phyloP scores from a whole-genome alignment of 2,329 filamentous ascomycete genomes.

The Chaetothyriales sp. region DNA sequence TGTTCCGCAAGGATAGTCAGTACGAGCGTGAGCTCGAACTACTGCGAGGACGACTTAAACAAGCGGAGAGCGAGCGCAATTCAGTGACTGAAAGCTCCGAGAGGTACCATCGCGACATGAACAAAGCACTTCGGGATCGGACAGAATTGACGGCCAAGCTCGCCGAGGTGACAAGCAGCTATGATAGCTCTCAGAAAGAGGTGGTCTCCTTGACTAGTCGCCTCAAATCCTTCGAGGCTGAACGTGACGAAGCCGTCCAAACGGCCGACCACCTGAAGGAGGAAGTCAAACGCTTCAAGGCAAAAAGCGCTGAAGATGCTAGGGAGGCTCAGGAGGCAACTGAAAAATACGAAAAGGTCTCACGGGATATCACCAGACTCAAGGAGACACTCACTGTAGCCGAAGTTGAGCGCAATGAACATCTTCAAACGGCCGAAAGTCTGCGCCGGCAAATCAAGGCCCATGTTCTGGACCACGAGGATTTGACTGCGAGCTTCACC shows the following conservation, averaged over 20 bases:
- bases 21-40: conserved; percentile 20
- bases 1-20: conserved; percentile 16
- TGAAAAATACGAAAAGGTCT: conserved; percentile 18
- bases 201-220: conserved; percentile 17
- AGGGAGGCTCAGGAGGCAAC: conserved; percentile 17
- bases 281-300: conserved; percentile 18
- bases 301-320: conserved; percentile 15
- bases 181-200: conserved; percentile 19
- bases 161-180: conserved; percentile 15
- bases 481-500: conserved; percentile 1
- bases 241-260: conserved; percentile 17
- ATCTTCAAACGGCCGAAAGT: conserved; percentile 17
- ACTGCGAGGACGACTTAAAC: conserved; percentile 12
- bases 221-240: conserved; percentile 18
- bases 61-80: conserved; percentile 19
- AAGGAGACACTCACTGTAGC: conserved; percentile 18
- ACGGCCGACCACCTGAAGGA: conserved; percentile 21
- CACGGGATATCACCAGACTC: conserved; percentile 18
- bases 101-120: conserved; percentile 18
- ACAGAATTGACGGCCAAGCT: conserved; percentile 19
- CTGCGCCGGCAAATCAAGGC: conserved; percentile 19
- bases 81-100: conserved; percentile 18
- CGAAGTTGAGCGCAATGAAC: conserved; percentile 22
- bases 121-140: conserved; percentile 19
- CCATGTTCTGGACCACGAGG: conserved; percentile 16